Base-by-base conservation (phyloP, 139 green algal genomes). In the Micractinium sp. region DNA sequence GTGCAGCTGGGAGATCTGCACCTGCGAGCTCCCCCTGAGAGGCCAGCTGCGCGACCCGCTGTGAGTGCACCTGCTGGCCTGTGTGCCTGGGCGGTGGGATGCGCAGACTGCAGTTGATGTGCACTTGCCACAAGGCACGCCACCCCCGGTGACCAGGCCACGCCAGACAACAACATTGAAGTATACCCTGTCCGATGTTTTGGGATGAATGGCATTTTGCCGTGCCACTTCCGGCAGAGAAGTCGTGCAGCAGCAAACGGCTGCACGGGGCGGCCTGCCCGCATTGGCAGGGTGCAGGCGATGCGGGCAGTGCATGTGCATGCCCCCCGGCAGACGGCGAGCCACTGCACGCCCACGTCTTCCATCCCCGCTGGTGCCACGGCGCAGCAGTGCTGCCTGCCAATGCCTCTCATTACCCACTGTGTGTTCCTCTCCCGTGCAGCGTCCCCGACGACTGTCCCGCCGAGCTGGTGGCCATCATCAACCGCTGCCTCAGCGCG, bases 371-470 rank as follows among this genome's bases (percentile, higher is more conserved):
- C 47, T 56, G 47, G 47, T 56, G 47, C 7, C 47, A 9, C 9
- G 47, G 47, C 9, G 5, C 7, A 56, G 47, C 47, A 56, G 9
- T 56, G 29, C 73, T 31, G 29, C 73, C 73, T 27, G 47, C 47
- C 47, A 5, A 56, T 56, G 7, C 47, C 9, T 56, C 47, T n/a
- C n/a, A n/a, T n/a, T n/a, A n/a, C n/a, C n/a, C n/a, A n/a, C n/a
- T n/a, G n/a, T n/a, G n/a, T n/a, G 60, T 16, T 66, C 60, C 15
- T 16, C 53, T 31, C 13, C 2, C 23, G 2, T 67, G 53, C 89
- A 93, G 91, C 38, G 91, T 93, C 29, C 91, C 91, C 9, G 87
- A 90, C 27, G 91, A 94, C 41, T 92, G 91, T 81, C 86, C 85
- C 20, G 25, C 85, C 25, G 85, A 88, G 38, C 81, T 91, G 31